Conservation (phyloP, 2,329 filamentous ascomycete genomes). For the Calonectria crousiana region DNA sequence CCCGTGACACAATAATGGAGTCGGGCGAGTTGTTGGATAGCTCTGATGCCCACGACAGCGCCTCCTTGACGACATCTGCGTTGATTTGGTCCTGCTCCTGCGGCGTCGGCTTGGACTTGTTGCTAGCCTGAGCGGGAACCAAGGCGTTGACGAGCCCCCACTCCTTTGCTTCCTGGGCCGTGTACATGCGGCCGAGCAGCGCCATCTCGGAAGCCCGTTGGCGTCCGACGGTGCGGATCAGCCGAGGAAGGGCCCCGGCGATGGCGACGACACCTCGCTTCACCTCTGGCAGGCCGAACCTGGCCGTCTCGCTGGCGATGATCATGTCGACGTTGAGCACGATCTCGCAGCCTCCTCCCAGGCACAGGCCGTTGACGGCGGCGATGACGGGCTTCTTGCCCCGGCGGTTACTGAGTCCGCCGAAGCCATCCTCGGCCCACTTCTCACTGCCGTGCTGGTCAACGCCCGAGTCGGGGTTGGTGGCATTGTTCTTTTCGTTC, state of each 20-base stretch:
- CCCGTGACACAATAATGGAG: slow-evolving; percentile 78
- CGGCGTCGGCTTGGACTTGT: background rate
- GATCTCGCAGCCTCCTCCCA: slow-evolving; percentile 83
- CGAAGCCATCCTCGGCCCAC: slow-evolving; percentile 62
- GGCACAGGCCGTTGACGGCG: slow-evolving; percentile 79
- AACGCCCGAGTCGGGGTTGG: slow-evolving; percentile 8
- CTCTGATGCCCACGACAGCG: slow-evolving; percentile 70
- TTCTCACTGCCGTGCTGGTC: slow-evolving; percentile 56
- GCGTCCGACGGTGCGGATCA: slow-evolving; percentile 72
- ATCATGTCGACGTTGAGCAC: slow-evolving; percentile 78
- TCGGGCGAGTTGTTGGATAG: slow-evolving; percentile 80
- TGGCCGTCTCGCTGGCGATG: slow-evolving; percentile 66
- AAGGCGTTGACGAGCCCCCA: slow-evolving; percentile 81
- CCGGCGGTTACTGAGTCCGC: slow-evolving; percentile 72
- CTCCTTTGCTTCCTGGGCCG: slow-evolving; percentile 67
- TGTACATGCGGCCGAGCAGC: slow-evolving; percentile 71
- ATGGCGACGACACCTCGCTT: slow-evolving; percentile 76
- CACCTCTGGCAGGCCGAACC: slow-evolving; percentile 78
- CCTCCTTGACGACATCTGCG: slow-evolving; percentile 65
- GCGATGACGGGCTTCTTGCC: slow-evolving; percentile 81
- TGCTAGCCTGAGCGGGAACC: slow-evolving; percentile 50
- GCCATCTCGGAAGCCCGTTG: slow-evolving; percentile 80
- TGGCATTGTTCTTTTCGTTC: slow-evolving; percentile 55
- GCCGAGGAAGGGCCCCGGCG: slow-evolving; percentile 75
- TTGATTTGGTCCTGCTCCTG: slow-evolving; percentile 10